phyloP scores from a whole-genome alignment of 345 rosid species.

The Melaleuca alternifolia region DNA sequence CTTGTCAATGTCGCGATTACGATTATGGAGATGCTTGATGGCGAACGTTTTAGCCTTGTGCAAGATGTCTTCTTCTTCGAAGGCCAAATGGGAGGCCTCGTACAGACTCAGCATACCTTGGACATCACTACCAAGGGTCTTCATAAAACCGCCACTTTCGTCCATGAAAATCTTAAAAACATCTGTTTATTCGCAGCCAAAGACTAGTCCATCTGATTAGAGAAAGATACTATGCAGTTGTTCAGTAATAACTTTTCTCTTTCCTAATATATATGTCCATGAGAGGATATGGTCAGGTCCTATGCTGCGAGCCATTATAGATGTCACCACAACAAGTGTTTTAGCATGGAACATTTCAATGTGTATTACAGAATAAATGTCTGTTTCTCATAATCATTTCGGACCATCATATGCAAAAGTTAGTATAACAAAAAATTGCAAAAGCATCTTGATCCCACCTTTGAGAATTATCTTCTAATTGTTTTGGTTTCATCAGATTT shows the following conservation, averaged over 20 bases:
- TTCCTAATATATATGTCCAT: not conserved
- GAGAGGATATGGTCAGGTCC: not conserved
- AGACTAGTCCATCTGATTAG: not conserved
- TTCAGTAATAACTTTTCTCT: no score
- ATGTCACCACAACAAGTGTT: not conserved
- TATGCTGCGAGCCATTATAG: not conserved
- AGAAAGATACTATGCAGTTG: not conserved
- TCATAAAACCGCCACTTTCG: slow-evolving; percentile 1
- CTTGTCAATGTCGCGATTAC: not conserved
- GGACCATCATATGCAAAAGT: not conserved
- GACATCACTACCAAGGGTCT: not conserved
- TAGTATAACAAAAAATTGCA: not conserved
- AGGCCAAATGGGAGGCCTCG: slow-evolving; percentile 19
- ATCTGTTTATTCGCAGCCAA: slow-evolving; percentile 1
- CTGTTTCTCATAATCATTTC: not conserved
- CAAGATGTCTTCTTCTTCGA: slow-evolving; percentile 24
- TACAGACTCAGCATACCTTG: slow-evolving; percentile 21
- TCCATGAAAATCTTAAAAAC: slow-evolving; percentile 17
- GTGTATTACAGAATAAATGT: not conserved
- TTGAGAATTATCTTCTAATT: no score
- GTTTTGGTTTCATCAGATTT: not conserved
- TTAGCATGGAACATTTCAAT: not conserved
- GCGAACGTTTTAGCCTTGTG: slow-evolving; percentile 5
- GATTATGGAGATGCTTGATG: not conserved
- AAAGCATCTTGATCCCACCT: not conserved